phyloP scores from a whole-genome alignment of 1,284 basidiomycete species.

The Apiotrichum domesticum region DNA sequence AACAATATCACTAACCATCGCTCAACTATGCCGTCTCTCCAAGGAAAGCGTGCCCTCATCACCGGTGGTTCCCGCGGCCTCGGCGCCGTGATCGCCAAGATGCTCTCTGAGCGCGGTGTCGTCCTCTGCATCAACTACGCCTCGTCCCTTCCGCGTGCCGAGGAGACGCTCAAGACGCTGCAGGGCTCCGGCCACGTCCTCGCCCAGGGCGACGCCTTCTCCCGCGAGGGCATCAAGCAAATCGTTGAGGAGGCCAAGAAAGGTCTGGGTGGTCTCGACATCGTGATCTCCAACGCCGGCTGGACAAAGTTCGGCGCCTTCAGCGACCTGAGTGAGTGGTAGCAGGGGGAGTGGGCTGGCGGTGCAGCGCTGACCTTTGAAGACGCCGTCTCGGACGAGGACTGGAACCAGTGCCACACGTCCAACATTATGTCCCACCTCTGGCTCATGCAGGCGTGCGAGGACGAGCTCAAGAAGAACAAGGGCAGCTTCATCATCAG shows the following conservation, averaged over 20 bases:
- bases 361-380: background rate
- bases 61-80: conserved; percentile 25
- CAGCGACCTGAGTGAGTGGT: conserved; percentile 18
- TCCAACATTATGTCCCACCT: conserved; percentile 19
- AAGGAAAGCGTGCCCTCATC: conserved; percentile 23
- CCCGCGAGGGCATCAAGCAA: conserved; percentile 15
- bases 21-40: conserved; percentile 14
- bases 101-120: conserved; percentile 18
- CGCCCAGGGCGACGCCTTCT: conserved; percentile 21
- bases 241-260: conserved; percentile 13
- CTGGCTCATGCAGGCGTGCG: conserved; percentile 17
- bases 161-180: conserved; percentile 13
- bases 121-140: conserved; percentile 22
- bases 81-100: conserved; percentile 14
- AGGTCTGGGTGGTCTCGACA: conserved; percentile 20
- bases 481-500: conserved; percentile 16
- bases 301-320: conserved; percentile 23
- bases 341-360: background rate
- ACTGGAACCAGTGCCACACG: conserved; percentile 18
- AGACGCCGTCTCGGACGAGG: conserved; percentile 9
- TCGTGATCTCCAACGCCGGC: conserved; percentile 22
- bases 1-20: no score
- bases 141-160: conserved; percentile 13
- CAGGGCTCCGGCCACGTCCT: conserved; percentile 16
- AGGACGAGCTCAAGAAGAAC: conserved; percentile 11